A percentile compares a stretch with the other conserved stretches of the same genome.
phyloP scores from a whole-genome alignment of 2,329 filamentous ascomycete species.

The Talaromyces atroroseus region DNA sequence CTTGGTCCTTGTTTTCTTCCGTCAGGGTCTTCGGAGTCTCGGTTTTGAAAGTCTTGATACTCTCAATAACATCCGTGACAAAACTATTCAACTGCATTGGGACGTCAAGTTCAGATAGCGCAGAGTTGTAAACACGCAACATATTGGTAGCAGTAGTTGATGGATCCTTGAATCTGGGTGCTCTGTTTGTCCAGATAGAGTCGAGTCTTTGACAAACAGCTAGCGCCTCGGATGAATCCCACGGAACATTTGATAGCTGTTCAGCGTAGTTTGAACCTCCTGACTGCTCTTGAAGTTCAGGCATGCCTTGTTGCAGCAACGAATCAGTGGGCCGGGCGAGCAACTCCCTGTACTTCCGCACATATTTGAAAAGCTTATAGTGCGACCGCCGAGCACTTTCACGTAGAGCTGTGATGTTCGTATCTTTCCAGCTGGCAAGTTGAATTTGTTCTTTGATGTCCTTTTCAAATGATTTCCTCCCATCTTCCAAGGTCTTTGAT shows the following conservation, averaged over 20 bases:
- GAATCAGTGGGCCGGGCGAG: conserved; percentile 69
- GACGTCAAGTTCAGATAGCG: conserved; percentile 51
- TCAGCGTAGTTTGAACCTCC: conserved; percentile 17
- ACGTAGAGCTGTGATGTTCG: conserved; percentile 80
- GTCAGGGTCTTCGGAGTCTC: conserved; percentile 76
- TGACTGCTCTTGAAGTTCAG: conserved; percentile 25
- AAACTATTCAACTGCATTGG: conserved; percentile 61
- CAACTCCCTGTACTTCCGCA: conserved; percentile 79
- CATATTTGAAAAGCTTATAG: conserved; percentile 82
- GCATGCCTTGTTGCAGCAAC: conserved; percentile 41
- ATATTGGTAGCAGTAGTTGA: conserved; percentile 68
- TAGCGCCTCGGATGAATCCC: conserved; percentile 24
- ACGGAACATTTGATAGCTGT: background rate
- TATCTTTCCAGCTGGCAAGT: conserved; percentile 95
- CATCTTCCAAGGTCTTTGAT: conserved; percentile 59
- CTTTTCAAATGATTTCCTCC: conserved; percentile 75
- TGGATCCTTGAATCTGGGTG: conserved; percentile 65
- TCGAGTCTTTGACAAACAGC: conserved; percentile 26
- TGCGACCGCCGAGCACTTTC: conserved; percentile 90
- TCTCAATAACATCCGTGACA: conserved; percentile 60
- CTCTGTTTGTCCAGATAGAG: conserved; percentile 42
- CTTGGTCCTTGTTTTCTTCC: conserved; percentile 75
- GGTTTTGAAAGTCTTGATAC: conserved; percentile 69
- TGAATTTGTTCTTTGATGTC: conserved; percentile 89
- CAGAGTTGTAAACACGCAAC: conserved; percentile 55